Evolutionary conservation across 2,329 filamentous ascomycete species (phyloP).

Genomic region (Calcarisporium arbuscula): DNA sequence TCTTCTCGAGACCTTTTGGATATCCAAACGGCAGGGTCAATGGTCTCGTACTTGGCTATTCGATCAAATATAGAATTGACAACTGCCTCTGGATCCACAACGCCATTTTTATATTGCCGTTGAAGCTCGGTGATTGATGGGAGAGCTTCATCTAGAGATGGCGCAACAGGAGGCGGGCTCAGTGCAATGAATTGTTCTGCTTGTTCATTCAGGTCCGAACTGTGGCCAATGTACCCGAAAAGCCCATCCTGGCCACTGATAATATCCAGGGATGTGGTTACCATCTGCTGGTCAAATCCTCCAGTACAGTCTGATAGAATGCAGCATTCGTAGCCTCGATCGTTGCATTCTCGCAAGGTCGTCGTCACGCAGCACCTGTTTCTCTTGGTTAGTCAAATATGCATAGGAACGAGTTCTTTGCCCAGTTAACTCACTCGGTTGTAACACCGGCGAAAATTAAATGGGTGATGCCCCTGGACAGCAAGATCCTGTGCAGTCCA

Average conservation of each 20-base stretch:
- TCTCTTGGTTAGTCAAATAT: background rate
- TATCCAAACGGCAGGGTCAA: no score
- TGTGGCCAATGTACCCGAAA: slow-evolving; percentile 21
- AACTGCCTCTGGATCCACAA: no score
- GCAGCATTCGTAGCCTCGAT: slow-evolving; percentile 56
- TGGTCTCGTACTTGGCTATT: no score
- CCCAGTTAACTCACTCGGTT: slow-evolving; percentile 31
- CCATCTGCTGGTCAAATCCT: slow-evolving; percentile 41
- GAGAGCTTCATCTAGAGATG: no score
- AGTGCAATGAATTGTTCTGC: slow-evolving; percentile 32
- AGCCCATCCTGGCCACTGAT: slow-evolving; percentile 44
- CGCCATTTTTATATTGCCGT: no score
- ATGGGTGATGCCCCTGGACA: slow-evolving; percentile 51
- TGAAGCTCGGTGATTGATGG: no score
- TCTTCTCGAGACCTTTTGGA: no score
- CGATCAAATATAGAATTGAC: no score
- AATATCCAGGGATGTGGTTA: slow-evolving; percentile 40
- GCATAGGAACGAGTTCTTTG: background rate
- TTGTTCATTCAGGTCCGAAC: slow-evolving; percentile 7
- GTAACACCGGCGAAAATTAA: slow-evolving; percentile 52
- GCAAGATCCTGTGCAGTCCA: slow-evolving; percentile 42
- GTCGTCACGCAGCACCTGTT: slow-evolving; percentile 43
- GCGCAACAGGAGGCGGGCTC: no score
- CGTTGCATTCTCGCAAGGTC: slow-evolving; percentile 49
- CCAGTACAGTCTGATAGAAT: slow-evolving; percentile 41